These are phyloP conservation scores for Vigna mungo DNA, from an alignment of 306 rosid genomes.

Conservation along the genomic window DNA sequence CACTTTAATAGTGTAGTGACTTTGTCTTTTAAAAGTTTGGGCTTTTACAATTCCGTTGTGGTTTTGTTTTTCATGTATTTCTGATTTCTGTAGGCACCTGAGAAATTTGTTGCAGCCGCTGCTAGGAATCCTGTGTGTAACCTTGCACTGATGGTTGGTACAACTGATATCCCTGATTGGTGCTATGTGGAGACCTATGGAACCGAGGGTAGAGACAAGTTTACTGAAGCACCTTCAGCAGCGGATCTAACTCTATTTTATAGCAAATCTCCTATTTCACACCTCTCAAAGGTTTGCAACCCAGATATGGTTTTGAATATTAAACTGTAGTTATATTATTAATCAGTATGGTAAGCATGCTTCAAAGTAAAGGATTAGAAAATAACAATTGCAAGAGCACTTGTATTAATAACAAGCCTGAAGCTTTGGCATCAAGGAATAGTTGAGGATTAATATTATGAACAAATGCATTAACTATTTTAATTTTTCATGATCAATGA, in stretches of 20 bases:
- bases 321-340: background rate
- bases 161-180: constrained; percentile 94
- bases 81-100: constrained; percentile 77
- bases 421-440: constrained; percentile 11
- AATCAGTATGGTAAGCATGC: background rate
- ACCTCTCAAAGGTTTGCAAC: constrained; percentile 70
- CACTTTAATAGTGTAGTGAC: background rate
- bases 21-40: constrained; percentile 14
- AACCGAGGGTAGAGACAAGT: constrained; percentile 52
- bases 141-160: constrained; percentile 84
- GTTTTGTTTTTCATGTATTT: constrained; percentile 36
- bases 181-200: constrained; percentile 82
- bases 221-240: constrained; percentile 81
- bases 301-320: constrained; percentile 33
- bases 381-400: constrained; percentile 16
- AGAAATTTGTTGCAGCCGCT: constrained; percentile 83
- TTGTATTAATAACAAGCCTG: background rate
- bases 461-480: constrained; percentile 12
- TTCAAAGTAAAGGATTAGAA: constrained; percentile 2
- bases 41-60: constrained; percentile 16
- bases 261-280: constrained; percentile 87
- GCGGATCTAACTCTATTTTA: constrained; percentile 67
- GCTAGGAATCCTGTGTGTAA: constrained; percentile 85
- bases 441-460: background rate
- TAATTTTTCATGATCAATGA: background rate